phyloP scores from a whole-genome alignment of 805 yeast species.

The Saturnispora hagleri region DNA sequence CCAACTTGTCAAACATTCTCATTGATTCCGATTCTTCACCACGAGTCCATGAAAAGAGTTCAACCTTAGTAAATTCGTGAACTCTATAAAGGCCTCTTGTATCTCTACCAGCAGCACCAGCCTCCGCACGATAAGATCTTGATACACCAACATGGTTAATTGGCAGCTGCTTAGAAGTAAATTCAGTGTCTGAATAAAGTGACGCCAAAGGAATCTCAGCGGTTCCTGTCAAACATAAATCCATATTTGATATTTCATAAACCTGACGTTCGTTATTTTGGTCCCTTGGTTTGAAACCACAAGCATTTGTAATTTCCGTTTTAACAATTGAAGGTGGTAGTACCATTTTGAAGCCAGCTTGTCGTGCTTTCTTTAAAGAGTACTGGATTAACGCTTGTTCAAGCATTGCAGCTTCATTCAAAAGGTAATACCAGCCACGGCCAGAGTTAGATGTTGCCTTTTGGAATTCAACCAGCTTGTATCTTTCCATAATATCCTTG shows the following conservation, averaged over 20 bases:
- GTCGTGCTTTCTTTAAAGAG: conserved; percentile 57
- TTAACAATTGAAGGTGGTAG: conserved; percentile 83
- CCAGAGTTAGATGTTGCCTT: conserved; percentile 74
- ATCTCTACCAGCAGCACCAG: conserved; percentile 92
- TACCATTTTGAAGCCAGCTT: conserved; percentile 57
- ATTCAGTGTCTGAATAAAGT: conserved; percentile 41
- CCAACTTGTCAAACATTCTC: conserved; percentile 48
- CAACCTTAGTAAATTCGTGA: conserved; percentile 94
- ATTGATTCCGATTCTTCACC: conserved; percentile 28
- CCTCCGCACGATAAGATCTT: conserved; percentile 88
- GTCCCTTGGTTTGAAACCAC: conserved; percentile 94
- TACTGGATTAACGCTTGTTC: conserved; percentile 87
- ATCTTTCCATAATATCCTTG: conserved; percentile 54
- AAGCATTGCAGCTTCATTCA: conserved; percentile 76
- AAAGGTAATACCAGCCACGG: conserved; percentile 76
- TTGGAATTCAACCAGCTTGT: conserved; percentile 59
- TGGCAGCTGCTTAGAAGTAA: conserved; percentile 35
- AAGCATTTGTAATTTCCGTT: conserved; percentile 68
- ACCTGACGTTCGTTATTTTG: conserved; percentile 79
- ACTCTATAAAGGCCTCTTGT: conserved; percentile 89
- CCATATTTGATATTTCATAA: conserved; percentile 44
- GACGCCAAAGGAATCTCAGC: conserved; percentile 95
- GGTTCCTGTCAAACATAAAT: conserved; percentile 76
- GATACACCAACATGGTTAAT: conserved; percentile 67
- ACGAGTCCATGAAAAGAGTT: conserved; percentile 69